These are phyloP conservation scores for Penicillium sp. DNA, from an alignment of 2,329 filamentous ascomycete species.

Conservation along the genomic window DNA sequence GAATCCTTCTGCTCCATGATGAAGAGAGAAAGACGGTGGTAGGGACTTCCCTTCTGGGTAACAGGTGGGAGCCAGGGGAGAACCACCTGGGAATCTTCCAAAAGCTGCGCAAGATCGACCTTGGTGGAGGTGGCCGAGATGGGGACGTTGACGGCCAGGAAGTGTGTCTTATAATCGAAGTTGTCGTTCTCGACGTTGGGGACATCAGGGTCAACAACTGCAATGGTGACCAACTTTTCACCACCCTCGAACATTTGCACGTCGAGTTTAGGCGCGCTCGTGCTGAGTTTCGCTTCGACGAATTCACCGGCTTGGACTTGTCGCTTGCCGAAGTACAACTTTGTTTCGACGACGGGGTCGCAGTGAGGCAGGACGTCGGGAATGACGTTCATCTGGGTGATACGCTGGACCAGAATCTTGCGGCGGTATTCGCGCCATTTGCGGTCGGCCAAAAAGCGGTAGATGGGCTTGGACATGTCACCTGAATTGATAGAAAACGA, in stretches of 20 bases:
- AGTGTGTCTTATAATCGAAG: slow-evolving; percentile 83
- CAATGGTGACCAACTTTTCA: slow-evolving; percentile 77
- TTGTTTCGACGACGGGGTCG: slow-evolving; percentile 74
- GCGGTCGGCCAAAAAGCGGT: slow-evolving; percentile 80
- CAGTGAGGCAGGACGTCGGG: slow-evolving; percentile 84
- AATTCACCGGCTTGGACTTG: slow-evolving; percentile 74
- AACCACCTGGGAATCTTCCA: slow-evolving; percentile 64
- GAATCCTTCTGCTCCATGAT: slow-evolving; percentile 75
- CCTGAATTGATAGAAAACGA: slow-evolving; percentile 52
- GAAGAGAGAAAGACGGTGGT: slow-evolving; percentile 84
- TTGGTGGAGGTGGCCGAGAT: slow-evolving; percentile 61
- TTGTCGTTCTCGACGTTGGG: slow-evolving; percentile 72
- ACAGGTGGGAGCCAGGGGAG: slow-evolving; percentile 81
- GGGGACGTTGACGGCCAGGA: slow-evolving; percentile 73
- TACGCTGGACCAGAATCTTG: slow-evolving; percentile 77
- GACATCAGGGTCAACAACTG: slow-evolving; percentile 86
- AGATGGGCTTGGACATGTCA: slow-evolving; percentile 95
- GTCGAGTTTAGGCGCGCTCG: slow-evolving; percentile 70
- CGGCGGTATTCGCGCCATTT: slow-evolving; percentile 87
- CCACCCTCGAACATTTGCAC: slow-evolving; percentile 84
- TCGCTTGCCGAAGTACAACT: slow-evolving; percentile 72
- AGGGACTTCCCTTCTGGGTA: slow-evolving; percentile 84
- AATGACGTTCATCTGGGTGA: slow-evolving; percentile 80
- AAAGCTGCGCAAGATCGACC: slow-evolving; percentile 65
- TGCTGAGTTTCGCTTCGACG: slow-evolving; percentile 71